Percentiles rank a stretch among this genome's conserved stretches.
phyloP scores from a whole-genome alignment of 2,329 filamentous ascomycete genomes.

The Botryotinia globosa region DNA sequence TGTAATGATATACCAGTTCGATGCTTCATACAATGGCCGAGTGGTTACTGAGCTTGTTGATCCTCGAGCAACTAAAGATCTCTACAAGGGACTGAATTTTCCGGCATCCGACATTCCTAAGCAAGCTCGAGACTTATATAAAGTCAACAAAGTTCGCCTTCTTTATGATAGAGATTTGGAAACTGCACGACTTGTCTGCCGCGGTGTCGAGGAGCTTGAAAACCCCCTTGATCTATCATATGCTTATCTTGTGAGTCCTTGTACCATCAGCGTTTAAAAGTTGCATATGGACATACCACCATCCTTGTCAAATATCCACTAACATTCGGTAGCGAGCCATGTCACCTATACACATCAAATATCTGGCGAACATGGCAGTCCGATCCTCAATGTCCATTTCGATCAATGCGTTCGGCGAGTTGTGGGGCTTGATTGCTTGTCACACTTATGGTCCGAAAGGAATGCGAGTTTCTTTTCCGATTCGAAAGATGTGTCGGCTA shows the following conservation, averaged over 20 bases:
- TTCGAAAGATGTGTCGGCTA: constrained; percentile 86
- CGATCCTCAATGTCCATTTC: constrained; percentile 95
- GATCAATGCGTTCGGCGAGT: constrained; percentile 77
- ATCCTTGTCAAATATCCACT: not conserved
- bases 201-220: constrained; percentile 69
- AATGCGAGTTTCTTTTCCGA: constrained; percentile 89
- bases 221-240: constrained; percentile 66
- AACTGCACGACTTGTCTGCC: constrained; percentile 78
- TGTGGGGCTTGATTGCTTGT: constrained; percentile 87
- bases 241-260: constrained; percentile 58
- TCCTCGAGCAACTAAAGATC: constrained; percentile 71
- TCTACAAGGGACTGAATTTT: constrained; percentile 86
- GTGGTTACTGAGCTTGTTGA: constrained; percentile 88
- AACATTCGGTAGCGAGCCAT: constrained; percentile 60
- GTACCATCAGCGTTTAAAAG: not conserved
- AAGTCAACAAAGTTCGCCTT: constrained; percentile 82
- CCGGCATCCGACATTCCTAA: constrained; percentile 86
- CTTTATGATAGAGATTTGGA: constrained; percentile 81
- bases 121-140: constrained; percentile 86
- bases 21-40: constrained; percentile 75
- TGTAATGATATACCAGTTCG: constrained; percentile 92
- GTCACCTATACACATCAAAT: constrained; percentile 87
- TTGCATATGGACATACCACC: not conserved
- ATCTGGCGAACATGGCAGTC: constrained; percentile 83
- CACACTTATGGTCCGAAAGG: constrained; percentile 74